phyloP scores from a whole-genome alignment of 345 rosid species.

The Citrus medica region DNA sequence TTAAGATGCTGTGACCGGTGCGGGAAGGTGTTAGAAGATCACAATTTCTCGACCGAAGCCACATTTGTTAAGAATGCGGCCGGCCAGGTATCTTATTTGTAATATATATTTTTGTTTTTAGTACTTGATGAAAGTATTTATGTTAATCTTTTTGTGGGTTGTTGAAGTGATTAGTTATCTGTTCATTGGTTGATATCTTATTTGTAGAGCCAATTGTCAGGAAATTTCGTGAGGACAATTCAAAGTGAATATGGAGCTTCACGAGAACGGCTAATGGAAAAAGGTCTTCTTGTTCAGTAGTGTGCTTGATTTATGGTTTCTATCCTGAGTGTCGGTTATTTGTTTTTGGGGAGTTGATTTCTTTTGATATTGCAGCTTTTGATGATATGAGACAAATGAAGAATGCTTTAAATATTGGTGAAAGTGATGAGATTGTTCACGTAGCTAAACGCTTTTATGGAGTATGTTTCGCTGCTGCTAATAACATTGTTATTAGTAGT shows the following conservation, averaged over 20 bases:
- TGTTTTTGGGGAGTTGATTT: background rate
- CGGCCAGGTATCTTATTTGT: constrained; percentile 26
- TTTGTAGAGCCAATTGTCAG: constrained; percentile 53
- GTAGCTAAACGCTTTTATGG: constrained; percentile 52
- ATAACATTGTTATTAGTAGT: background rate
- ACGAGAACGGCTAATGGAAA: constrained; percentile 44
- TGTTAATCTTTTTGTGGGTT: background rate
- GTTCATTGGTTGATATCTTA: background rate
- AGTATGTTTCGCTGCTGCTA: constrained; percentile 40
- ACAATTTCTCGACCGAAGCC: constrained; percentile 30
- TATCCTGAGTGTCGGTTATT: background rate
- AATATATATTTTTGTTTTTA: background rate
- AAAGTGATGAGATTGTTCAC: constrained; percentile 47
- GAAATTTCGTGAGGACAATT: constrained; percentile 46
- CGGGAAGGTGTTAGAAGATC: constrained; percentile 41
- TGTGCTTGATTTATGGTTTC: background rate
- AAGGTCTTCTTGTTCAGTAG: constrained; percentile 32
- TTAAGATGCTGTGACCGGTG: constrained; percentile 34
- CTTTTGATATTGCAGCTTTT: constrained; percentile 39
- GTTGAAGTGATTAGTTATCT: background rate
- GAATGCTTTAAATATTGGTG: constrained; percentile 60
- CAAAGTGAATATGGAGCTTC: constrained; percentile 46
- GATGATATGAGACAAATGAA: constrained; percentile 54
- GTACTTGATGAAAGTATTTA: background rate
- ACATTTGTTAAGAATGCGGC: constrained; percentile 37